Evolutionary conservation across 768 basidiomycete species (phyloP).

Genomic region (Pleurotus eryngii): DNA sequence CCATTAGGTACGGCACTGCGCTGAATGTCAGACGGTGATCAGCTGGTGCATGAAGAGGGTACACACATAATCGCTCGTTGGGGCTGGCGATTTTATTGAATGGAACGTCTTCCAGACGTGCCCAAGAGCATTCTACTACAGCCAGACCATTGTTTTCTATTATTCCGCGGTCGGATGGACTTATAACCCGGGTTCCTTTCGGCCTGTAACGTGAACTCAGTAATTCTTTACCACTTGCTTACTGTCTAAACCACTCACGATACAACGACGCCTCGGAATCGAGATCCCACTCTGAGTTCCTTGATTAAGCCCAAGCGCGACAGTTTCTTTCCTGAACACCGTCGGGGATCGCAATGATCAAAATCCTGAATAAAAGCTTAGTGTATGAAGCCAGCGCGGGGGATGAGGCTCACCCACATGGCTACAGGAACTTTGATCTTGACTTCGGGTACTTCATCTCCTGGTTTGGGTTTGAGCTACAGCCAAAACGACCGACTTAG

Average conservation of each 20-base stretch:
- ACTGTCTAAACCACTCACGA: slow-evolving; percentile 57
- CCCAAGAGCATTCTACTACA: slow-evolving; percentile 99
- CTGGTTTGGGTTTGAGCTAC: slow-evolving; percentile 28
- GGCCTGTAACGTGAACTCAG: slow-evolving; percentile 48
- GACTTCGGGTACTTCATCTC: slow-evolving; percentile 48
- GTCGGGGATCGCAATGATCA: slow-evolving; percentile 92
- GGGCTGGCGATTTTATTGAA: slow-evolving; percentile 92
- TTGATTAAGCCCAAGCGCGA: slow-evolving; percentile 80
- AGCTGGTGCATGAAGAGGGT: neutral
- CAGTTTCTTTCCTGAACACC: slow-evolving; percentile 83
- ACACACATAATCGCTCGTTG: slow-evolving; percentile 84
- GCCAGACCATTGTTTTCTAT: slow-evolving; percentile 75
- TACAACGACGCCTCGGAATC: slow-evolving; percentile 90
- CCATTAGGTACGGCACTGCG: slow-evolving; percentile 90
- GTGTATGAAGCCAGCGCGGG: neutral
- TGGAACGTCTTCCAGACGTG: slow-evolving; percentile 90
- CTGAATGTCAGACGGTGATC: neutral
- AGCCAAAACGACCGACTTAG: too few species aligned
- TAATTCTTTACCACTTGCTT: too few species aligned
- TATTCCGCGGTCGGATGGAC: slow-evolving; percentile 81
- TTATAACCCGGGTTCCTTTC: slow-evolving; percentile 74
- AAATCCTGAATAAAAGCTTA: slow-evolving; percentile 64
- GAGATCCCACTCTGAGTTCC: slow-evolving; percentile 77
- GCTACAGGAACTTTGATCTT: slow-evolving; percentile 74
- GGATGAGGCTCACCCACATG: slow-evolving; percentile 82